Evolutionary conservation across 129 eudicot species (phyloP), one percentile per base, ranked within the genome.

Genomic region (Calendula officinalis): DNA sequence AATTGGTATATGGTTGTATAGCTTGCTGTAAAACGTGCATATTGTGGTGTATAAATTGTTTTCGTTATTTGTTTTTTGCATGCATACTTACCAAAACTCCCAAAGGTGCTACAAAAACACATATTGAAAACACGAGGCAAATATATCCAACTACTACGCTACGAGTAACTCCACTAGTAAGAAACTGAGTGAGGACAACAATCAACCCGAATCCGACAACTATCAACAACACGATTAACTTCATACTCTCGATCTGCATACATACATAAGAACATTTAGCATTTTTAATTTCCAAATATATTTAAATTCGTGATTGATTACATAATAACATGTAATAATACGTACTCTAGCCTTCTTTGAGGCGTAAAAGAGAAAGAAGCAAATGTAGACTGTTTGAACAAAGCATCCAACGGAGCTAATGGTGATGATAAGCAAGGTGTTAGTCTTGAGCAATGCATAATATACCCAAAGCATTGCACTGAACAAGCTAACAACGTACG

Each of bases 91-190:
- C 95, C 80, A 86, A 63, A 54, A 86, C 81, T 67, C 89, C 75
- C 49, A 86, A 81, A 13, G 95, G 95, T 36, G 95, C 95, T 38
- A 71, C 75, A 40, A 83, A 86, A 52, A 83, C 90, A 33, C 75
- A 35, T 49, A 83, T 35, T 3, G 90, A 80, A 30, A 86, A 80
- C 7, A 60, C 64, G 8, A 80, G 76, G 54, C 95, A 83, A 38
- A 80, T 75, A 90, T 87, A 66, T 50, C 70, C 70, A 12, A 66
- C 70, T 37, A 66, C 38, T 27, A 66, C 5, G 70, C 60, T 22
- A 30, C 70, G 70, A 1, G 60, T 66, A 39, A 66, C 38, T 37
- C 60, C 70, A 16, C 39, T 66, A 16, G 57, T 60, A 37, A 66
- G 60, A 22, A 38, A 66, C 22, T 66, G 60, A 66, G 70, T 66